Conservation (phyloP, 352 stramenopile species). For the Pythium biforme region DNA sequence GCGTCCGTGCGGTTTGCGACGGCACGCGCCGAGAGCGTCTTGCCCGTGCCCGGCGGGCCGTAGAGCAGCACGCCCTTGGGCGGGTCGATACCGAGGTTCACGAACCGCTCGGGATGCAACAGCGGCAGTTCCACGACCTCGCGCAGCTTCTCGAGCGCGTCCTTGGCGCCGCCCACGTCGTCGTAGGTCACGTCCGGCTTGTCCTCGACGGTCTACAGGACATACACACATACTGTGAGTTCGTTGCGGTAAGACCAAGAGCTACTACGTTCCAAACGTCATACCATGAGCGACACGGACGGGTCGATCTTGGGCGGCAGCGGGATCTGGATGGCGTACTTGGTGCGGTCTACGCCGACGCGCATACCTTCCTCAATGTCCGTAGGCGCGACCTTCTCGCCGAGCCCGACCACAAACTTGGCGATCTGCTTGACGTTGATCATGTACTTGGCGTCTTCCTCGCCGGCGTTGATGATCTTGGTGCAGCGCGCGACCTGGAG, state of each 20-base stretch:
- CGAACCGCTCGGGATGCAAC: conserved; percentile 98
- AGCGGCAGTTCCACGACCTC: conserved; percentile 99
- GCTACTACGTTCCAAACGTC: not conserved
- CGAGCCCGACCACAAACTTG: conserved; percentile 99
- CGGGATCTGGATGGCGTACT: conserved; percentile 98
- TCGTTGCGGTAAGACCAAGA: no score
- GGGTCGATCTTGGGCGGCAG: conserved; percentile 99
- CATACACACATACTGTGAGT: no score
- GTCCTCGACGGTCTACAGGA: conserved; percentile 98
- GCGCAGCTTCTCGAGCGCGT: conserved; percentile 97
- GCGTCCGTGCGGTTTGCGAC: conserved; percentile 99
- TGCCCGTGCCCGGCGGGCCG: conserved; percentile 96
- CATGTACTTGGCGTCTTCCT: conserved; percentile 98
- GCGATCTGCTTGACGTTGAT: conserved; percentile 99
- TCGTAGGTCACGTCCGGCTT: conserved; percentile 99
- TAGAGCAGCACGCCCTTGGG: conserved; percentile 99
- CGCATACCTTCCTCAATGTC: conserved; percentile 99
- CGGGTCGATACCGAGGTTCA: conserved; percentile 98
- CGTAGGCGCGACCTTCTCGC: conserved; percentile 98
- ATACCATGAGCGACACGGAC: conserved; percentile 89
- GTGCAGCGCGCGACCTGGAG: conserved; percentile 96
- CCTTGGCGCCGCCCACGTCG: conserved; percentile 98
- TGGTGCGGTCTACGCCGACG: conserved; percentile 96
- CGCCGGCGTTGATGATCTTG: conserved; percentile 93
- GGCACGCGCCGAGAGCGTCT: conserved; percentile 95